phyloP scores from a whole-genome alignment of 2,329 filamentous ascomycete species.

The Coniella lustricola region DNA sequence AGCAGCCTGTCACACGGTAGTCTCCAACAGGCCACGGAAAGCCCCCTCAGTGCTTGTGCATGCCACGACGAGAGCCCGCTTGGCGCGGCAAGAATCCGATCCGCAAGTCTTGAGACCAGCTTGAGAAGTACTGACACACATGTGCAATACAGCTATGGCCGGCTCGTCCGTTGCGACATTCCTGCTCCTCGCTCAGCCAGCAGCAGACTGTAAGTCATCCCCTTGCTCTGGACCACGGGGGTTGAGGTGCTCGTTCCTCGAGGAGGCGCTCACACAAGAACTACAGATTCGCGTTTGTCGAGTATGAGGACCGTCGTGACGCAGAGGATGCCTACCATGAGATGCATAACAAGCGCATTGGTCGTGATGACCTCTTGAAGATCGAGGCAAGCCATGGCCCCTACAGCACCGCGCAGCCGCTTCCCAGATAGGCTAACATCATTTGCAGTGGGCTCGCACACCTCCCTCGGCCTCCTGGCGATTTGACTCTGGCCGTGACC shows the following conservation, averaged over 20 bases:
- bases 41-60: slow-evolving; percentile 23
- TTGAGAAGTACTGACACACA: slow-evolving; percentile 42
- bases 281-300: slow-evolving; percentile 86
- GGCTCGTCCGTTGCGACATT: slow-evolving; percentile 96
- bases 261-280: neutral
- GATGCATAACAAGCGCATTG: slow-evolving; percentile 99
- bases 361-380: slow-evolving; percentile 90
- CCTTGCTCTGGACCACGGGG: neutral
- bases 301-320: slow-evolving; percentile 97
- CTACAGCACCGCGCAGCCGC: slow-evolving; percentile 9
- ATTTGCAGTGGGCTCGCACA: slow-evolving; percentile 86
- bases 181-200: slow-evolving; percentile 89
- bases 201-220: slow-evolving; percentile 78
- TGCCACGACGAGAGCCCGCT: slow-evolving; percentile 19
- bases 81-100: slow-evolving; percentile 22
- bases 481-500: slow-evolving; percentile 85
- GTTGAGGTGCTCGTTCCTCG: slow-evolving; percentile 5
- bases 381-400: slow-evolving; percentile 66
- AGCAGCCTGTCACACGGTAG: slow-evolving; percentile 28
- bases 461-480: slow-evolving; percentile 97
- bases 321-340: slow-evolving; percentile 98
- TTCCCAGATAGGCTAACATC: slow-evolving; percentile 10
- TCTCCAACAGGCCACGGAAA: slow-evolving; percentile 10
- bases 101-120: slow-evolving; percentile 21
- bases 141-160: slow-evolving; percentile 67